These are phyloP conservation scores for Paspalum vaginatum DNA, from an alignment of 176 grass and related monocot genomes.

Conservation along the genomic window DNA sequence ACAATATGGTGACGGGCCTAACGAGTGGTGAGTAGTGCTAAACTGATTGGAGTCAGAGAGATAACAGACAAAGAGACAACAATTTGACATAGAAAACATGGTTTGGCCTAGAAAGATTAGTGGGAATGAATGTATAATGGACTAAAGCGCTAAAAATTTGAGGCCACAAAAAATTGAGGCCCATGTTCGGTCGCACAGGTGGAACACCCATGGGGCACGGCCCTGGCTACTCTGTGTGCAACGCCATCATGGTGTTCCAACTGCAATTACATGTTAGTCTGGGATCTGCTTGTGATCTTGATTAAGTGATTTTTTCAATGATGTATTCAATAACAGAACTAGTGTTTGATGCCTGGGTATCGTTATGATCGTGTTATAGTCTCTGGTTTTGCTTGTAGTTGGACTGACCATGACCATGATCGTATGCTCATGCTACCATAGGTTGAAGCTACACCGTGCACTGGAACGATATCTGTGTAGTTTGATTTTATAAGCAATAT, in stretches of 20 bases:
- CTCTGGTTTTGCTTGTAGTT: not conserved
- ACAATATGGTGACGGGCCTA: no score
- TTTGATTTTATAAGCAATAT: not conserved
- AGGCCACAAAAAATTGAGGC: no score
- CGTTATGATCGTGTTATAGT: not conserved
- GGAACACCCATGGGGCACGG: no score
- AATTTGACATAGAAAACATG: no score
- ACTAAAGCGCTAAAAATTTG: no score
- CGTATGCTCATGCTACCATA: not conserved
- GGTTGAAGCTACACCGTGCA: conserved; percentile 7
- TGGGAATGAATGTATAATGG: no score
- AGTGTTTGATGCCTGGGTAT: not conserved
- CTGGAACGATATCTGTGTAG: not conserved
- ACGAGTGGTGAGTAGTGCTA: no score
- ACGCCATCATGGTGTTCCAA: not conserved
- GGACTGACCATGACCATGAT: not conserved
- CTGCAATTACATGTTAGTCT: not conserved
- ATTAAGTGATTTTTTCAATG: not conserved
- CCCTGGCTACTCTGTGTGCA: not conserved
- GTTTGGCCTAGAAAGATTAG: no score
- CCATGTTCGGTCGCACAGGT: no score
- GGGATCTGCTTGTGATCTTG: not conserved
- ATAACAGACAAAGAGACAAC: no score
- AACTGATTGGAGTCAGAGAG: no score
- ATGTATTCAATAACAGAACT: not conserved